Percentiles rank a stretch among this genome's conserved stretches.
phyloP scores from a whole-genome alignment of 192 early-diverging fungal genomes.

The Dimargaris cristalligena region DNA sequence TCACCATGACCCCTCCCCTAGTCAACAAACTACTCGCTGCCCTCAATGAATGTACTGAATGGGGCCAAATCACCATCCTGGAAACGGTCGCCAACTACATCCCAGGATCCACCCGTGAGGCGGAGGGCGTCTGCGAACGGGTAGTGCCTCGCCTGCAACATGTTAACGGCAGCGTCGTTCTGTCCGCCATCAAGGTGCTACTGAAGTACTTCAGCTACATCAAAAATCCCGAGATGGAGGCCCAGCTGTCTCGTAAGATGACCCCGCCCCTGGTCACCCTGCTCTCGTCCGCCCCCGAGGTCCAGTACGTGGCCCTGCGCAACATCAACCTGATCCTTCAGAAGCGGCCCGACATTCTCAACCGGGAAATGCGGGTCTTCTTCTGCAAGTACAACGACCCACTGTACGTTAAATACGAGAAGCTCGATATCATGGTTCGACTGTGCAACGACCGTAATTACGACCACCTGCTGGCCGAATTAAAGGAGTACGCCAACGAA shows the following conservation, averaged over 20 bases:
- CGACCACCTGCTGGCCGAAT: slow-evolving; percentile 59
- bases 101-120: slow-evolving; percentile 62
- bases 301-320: slow-evolving; percentile 96
- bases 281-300: slow-evolving; percentile 73
- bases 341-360: slow-evolving; percentile 71
- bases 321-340: slow-evolving; percentile 94
- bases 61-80: slow-evolving; percentile 94
- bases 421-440: slow-evolving; percentile 88
- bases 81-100: slow-evolving; percentile 63
- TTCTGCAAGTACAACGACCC: slow-evolving; percentile 99
- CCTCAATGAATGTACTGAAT: slow-evolving; percentile 96
- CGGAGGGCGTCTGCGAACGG: slow-evolving; percentile 75
- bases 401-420: slow-evolving; percentile 94
- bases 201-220: slow-evolving; percentile 34
- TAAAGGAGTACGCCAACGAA: slow-evolving; percentile 89
- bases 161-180: slow-evolving; percentile 88
- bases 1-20: slow-evolving; percentile 48
- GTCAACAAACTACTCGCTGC: slow-evolving; percentile 78
- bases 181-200: slow-evolving; percentile 67
- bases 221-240: slow-evolving; percentile 48
- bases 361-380: slow-evolving; percentile 91
- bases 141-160: slow-evolving; percentile 87
- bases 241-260: slow-evolving; percentile 71
- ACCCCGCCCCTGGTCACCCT: slow-evolving; percentile 91
- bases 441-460: slow-evolving; percentile 77